A percentile compares a stretch with the other conserved stretches of the same genome.
phyloP scores from a whole-genome alignment of 2,329 filamentous ascomycete genomes.

The Chrysoporthe cubensis region DNA sequence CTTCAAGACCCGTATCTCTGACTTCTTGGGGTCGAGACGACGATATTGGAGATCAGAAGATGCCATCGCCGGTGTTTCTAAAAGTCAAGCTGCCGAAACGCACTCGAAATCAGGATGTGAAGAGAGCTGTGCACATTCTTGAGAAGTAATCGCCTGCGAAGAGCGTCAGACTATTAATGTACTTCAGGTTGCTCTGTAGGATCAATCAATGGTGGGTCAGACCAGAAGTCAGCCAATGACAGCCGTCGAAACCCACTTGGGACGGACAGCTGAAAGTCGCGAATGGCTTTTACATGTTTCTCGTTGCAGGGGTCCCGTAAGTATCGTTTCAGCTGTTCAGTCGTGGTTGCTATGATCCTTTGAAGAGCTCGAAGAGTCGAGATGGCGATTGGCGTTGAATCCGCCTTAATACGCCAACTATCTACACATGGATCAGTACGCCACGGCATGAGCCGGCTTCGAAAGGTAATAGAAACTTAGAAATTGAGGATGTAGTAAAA shows the following conservation, averaged over 20 bases:
- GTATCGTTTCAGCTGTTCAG: background rate
- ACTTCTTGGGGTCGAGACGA: slow-evolving; percentile 1
- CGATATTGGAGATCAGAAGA: background rate
- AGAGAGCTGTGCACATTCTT: background rate
- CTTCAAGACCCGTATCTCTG: background rate
- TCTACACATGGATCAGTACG: background rate
- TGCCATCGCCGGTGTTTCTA: background rate
- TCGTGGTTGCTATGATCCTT: background rate
- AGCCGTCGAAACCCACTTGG: background rate
- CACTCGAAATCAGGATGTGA: background rate
- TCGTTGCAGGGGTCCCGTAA: background rate
- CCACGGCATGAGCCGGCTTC: too few species aligned
- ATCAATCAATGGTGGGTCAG: background rate
- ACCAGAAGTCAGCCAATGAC: background rate
- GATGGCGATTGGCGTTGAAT: background rate
- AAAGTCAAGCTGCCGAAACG: too few species aligned
- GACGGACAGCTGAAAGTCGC: background rate
- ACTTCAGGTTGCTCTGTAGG: background rate
- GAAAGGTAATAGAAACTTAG: background rate
- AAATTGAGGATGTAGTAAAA: background rate
- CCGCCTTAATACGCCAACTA: background rate
- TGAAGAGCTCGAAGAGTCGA: background rate
- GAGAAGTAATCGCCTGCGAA: background rate
- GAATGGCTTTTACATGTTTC: too few species aligned
- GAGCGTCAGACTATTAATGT: background rate